Evolutionary conservation across 257 asterid species (phyloP), one percentile per base, ranked within the genome.

Genomic region (Coffea canephora): DNA sequence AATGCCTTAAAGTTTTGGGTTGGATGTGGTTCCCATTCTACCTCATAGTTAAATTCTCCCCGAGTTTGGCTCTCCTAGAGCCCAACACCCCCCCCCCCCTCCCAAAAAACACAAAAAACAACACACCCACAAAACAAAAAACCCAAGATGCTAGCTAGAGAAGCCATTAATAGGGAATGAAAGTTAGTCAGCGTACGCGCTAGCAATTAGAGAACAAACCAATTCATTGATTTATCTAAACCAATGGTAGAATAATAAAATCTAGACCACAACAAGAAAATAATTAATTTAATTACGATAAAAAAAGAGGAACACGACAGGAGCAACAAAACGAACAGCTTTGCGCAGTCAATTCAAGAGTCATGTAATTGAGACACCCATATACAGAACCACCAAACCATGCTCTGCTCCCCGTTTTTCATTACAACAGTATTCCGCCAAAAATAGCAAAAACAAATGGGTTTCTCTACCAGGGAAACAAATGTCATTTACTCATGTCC

Each of bases 401-500:
- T 41, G 49, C 57, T 71, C 39, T 3, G 57, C 27, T 64, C 39
- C 7, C 54, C 45, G 21, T 57, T 39, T 54, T 83, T 72, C 13
- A 62, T 54, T 74, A 79, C 69, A 68, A 78, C 41, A 64, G 23
- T 55, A 15, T 78, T 77, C 67, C 46, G 8, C 46, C 23, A 41
- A 71, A 55, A 9, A 46, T 6, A 4, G 16, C 31, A 27, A 34
- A 34, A 50, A 39, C 66, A 54, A 0, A 5, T 15, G 50, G 5
- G 39, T 7, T 31, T 49, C 52, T 45, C 67, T 64, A 52, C 19
- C 27, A 39, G 49, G 36, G 76, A 8, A 41, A 81, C 77, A 36
- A 80, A 54, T 18, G 27, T 59, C 68, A 75, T 71, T 76, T 61
- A 78, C 83, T 57, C 27, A 65, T 64, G 82, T 46, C 66, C 77